Conservation (phyloP, 257 asterid genomes). For the Plectranthus barbatus region DNA sequence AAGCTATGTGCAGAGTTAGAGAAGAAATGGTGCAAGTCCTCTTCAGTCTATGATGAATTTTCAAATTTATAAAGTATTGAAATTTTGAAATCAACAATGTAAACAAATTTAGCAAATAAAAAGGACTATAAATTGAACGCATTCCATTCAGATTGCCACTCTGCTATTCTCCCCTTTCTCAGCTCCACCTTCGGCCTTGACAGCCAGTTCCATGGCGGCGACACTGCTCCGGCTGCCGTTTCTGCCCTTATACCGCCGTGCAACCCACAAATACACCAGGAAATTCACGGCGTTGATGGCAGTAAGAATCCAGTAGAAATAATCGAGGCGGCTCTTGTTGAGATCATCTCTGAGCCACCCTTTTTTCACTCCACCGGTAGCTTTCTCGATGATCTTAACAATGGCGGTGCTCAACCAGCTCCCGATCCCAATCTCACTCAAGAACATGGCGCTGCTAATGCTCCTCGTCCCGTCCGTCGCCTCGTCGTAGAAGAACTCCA, state of each 20-base stretch:
- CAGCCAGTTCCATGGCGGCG: too few relatives aligned
- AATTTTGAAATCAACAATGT: background rate
- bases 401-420: slow-evolving; percentile 73
- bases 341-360: slow-evolving; percentile 66
- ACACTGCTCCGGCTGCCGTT: slow-evolving; percentile 11
- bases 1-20: background rate
- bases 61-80: too few relatives aligned
- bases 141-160: too few relatives aligned
- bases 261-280: slow-evolving; percentile 36
- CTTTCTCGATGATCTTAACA: slow-evolving; percentile 39
- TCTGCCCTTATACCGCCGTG: slow-evolving; percentile 37
- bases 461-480: slow-evolving; percentile 75
- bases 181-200: slow-evolving; percentile 24
- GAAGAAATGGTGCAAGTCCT: background rate
- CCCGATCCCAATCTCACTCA: slow-evolving; percentile 79
- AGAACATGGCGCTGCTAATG: slow-evolving; percentile 64
- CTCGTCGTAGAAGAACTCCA: slow-evolving; percentile 74
- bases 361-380: slow-evolving; percentile 32
- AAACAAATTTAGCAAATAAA: too few relatives aligned
- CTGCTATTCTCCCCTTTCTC: background rate
- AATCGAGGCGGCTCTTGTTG: slow-evolving; percentile 42
- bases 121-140: too few relatives aligned
- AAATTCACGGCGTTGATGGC: slow-evolving; percentile 51
- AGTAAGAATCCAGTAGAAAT: slow-evolving; percentile 54
- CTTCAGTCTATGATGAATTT: background rate